Conservation (phyloP, 1,284 basidiomycete genomes). For the Earliella scabrosa region DNA sequence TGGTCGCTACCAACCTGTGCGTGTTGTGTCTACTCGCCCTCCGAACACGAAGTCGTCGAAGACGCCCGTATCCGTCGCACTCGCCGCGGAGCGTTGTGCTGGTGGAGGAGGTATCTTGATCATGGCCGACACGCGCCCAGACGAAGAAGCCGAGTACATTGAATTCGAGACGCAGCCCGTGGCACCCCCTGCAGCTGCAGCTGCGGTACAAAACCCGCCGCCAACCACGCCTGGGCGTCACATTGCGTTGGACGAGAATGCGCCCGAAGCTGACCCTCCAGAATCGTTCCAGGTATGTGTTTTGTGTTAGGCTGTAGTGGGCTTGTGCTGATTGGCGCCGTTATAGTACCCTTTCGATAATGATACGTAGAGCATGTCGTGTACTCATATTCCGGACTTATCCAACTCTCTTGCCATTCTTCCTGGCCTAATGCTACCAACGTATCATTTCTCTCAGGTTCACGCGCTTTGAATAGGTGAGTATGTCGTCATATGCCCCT, state of each 20-base stretch:
- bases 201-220: slow-evolving; percentile 21
- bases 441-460: too few species aligned
- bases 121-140: slow-evolving; percentile 69
- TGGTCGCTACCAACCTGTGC: slow-evolving; percentile 88
- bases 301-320: slow-evolving; percentile 3
- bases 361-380: slow-evolving; percentile 47
- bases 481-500: slow-evolving; percentile 14
- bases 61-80: slow-evolving; percentile 31
- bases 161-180: slow-evolving; percentile 61
- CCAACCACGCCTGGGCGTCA: slow-evolving; percentile 40
- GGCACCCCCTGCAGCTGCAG: slow-evolving; percentile 38
- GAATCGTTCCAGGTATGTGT: slow-evolving; percentile 76
- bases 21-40: slow-evolving; percentile 68
- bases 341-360: slow-evolving; percentile 66
- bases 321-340: slow-evolving; percentile 20
- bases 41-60: slow-evolving; percentile 40
- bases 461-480: too few species aligned
- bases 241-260: slow-evolving; percentile 71
- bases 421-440: too few species aligned
- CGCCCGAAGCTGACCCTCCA: slow-evolving; percentile 80
- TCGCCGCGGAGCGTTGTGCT: slow-evolving; percentile 62
- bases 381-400: slow-evolving; percentile 25
- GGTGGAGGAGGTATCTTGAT: slow-evolving; percentile 88
- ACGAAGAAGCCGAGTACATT: slow-evolving; percentile 74
- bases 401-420: slow-evolving; percentile 15